phyloP scores from a whole-genome alignment of 495 filamentous ascomycete species.

The Xylaria telfairii region DNA sequence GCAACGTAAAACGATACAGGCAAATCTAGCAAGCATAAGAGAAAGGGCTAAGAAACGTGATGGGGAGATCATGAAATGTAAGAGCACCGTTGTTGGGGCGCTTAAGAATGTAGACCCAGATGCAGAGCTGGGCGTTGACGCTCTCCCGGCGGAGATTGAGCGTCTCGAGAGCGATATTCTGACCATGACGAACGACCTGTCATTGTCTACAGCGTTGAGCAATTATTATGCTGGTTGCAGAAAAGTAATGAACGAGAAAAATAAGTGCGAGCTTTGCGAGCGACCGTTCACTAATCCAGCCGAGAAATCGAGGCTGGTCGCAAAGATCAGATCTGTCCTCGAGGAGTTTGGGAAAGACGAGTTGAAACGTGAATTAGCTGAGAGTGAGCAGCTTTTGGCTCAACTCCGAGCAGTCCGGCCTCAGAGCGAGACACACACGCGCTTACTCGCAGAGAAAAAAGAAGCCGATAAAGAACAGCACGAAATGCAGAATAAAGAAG shows the following conservation, averaged over 20 bases:
- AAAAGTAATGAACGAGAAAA: constrained; percentile 61
- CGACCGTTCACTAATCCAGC: constrained; percentile 62
- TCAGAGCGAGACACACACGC: constrained; percentile 74
- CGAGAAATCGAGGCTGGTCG: constrained; percentile 63
- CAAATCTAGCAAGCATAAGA: constrained; percentile 69
- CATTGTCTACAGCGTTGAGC: constrained; percentile 64
- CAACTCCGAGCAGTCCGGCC: constrained; percentile 64
- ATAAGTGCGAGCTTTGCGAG: constrained; percentile 74
- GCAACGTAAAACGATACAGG: constrained; percentile 79
- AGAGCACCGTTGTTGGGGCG: constrained; percentile 50
- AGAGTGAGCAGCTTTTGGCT: constrained; percentile 60
- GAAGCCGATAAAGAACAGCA: constrained; percentile 66
- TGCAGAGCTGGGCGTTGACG: constrained; percentile 44
- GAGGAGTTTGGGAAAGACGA: constrained; percentile 60
- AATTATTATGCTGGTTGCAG: constrained; percentile 69
- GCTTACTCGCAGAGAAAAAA: constrained; percentile 75
- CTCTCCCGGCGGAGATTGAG: constrained; percentile 49
- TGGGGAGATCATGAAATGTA: constrained; percentile 66
- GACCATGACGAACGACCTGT: constrained; percentile 65
- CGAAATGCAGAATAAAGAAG: constrained; percentile 57
- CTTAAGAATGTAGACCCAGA: constrained; percentile 43
- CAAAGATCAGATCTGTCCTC: constrained; percentile 66
- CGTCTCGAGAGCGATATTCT: constrained; percentile 64
- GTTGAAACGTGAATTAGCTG: constrained; percentile 58
- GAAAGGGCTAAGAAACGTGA: constrained; percentile 67